These are phyloP conservation scores for Canavalia ensiformis DNA, from an alignment of 306 rosid species.

Conservation along the genomic window DNA sequence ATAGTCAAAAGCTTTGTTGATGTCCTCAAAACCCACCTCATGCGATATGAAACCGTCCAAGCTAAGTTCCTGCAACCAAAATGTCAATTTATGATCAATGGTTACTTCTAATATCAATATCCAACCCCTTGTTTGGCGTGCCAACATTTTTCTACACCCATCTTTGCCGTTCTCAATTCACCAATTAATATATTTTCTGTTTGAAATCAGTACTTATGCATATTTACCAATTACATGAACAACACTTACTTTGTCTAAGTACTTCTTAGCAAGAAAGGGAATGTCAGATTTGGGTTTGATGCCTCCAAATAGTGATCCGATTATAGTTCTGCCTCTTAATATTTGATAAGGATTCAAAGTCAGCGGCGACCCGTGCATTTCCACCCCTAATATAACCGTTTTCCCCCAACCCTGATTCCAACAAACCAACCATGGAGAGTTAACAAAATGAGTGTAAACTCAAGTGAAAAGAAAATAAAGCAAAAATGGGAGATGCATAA, in stretches of 20 bases:
- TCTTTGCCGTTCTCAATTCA: too few species aligned
- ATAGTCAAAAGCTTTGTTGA: conserved; percentile 68
- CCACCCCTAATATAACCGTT: conserved; percentile 65
- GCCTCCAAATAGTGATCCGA: conserved; percentile 62
- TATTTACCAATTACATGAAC: not conserved
- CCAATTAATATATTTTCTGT: not conserved
- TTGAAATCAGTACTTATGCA: not conserved
- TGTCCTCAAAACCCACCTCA: conserved; percentile 59
- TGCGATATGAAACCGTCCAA: conserved; percentile 67
- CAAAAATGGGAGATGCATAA: not conserved
- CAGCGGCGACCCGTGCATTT: conserved; percentile 58
- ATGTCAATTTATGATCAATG: not conserved
- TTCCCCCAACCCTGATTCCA: conserved; percentile 68
- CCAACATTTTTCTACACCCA: not conserved
- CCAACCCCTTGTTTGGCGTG: not conserved
- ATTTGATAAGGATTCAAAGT: conserved; percentile 46
- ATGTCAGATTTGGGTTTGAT: conserved; percentile 58
- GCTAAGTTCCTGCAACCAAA: conserved; percentile 55
- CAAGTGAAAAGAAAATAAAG: not conserved
- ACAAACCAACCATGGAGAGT: not conserved
- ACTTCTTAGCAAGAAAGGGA: conserved; percentile 52
- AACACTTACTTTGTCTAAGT: conserved; percentile 54
- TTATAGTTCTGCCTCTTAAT: conserved; percentile 52
- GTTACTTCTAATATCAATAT: conserved; percentile 9
- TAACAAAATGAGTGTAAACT: not conserved